Conservation (phyloP, 768 basidiomycete genomes). For the Leccinum aurantiacum region DNA sequence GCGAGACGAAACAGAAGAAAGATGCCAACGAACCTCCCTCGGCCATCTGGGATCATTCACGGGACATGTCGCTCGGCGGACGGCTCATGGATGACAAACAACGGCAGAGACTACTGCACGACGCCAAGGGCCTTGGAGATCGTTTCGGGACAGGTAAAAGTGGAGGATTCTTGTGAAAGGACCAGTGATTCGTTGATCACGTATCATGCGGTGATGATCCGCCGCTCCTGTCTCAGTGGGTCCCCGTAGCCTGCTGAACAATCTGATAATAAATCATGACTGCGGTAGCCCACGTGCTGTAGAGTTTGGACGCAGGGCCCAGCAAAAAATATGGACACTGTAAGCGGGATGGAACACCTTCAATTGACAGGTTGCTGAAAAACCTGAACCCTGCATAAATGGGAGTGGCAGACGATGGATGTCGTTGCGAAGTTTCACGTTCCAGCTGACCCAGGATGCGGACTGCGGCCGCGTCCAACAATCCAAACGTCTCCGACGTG, state of each 20-base stretch:
- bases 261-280: background rate
- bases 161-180: conserved; percentile 56
- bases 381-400: background rate
- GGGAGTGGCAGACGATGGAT: conserved; percentile 3
- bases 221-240: conserved; percentile 12
- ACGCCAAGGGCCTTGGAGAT: conserved; percentile 79
- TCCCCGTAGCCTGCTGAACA: background rate
- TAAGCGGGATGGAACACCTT: background rate
- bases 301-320: conserved; percentile 3
- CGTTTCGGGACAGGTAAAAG: conserved; percentile 75
- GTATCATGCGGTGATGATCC: background rate
- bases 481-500: conserved; percentile 8
- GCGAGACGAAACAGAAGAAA: conserved; percentile 37
- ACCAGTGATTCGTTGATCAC: background rate
- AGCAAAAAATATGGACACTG: too few relatives aligned
- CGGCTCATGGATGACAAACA: conserved; percentile 87
- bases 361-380: background rate
- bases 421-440: conserved; percentile 18
- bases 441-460: background rate
- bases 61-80: conserved; percentile 88
- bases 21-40: conserved; percentile 53
- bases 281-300: background rate
- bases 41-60: conserved; percentile 87
- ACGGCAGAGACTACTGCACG: conserved; percentile 72
- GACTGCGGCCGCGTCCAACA: background rate